phyloP scores from a whole-genome alignment of 2,329 filamentous ascomycete genomes.

The Aureobasidium namibiae region DNA sequence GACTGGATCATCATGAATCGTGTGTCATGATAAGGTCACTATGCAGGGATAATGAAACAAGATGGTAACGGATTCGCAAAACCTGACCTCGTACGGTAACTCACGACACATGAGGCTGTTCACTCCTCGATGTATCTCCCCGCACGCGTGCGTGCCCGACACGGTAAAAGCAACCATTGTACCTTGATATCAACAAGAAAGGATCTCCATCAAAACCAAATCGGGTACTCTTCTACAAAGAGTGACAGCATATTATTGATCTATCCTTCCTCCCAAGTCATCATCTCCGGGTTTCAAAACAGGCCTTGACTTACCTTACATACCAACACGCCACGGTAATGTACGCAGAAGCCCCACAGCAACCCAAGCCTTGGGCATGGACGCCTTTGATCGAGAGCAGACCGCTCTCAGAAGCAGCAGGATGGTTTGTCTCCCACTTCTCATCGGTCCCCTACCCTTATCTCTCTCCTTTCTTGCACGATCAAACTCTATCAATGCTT shows the following conservation, averaged over 20 bases:
- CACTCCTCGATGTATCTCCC: neutral
- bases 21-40: conserved; percentile 7
- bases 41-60: conserved; percentile 4
- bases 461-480: no score
- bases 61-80: neutral
- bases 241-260: neutral
- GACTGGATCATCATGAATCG: neutral
- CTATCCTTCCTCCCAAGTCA: neutral
- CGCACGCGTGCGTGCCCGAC: neutral
- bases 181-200: neutral
- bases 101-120: conserved; percentile 1
- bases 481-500: neutral
- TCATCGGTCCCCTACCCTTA: neutral
- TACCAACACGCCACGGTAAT: neutral
- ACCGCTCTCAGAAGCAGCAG: conserved; percentile 60
- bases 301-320: neutral
- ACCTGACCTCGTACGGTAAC: conserved; percentile 2
- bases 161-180: conserved; percentile 4
- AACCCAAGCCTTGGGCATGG: conserved; percentile 53
- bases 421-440: conserved; percentile 49
- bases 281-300: neutral
- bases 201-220: neutral
- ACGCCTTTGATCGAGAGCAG: conserved; percentile 63
- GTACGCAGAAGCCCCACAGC: conserved; percentile 1
- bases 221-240: neutral